Evolutionary conservation across 1,139 yeast species (phyloP), one percentile per base, ranked within the genome.

Genomic region (Sugiyamaella grinbergsii): DNA sequence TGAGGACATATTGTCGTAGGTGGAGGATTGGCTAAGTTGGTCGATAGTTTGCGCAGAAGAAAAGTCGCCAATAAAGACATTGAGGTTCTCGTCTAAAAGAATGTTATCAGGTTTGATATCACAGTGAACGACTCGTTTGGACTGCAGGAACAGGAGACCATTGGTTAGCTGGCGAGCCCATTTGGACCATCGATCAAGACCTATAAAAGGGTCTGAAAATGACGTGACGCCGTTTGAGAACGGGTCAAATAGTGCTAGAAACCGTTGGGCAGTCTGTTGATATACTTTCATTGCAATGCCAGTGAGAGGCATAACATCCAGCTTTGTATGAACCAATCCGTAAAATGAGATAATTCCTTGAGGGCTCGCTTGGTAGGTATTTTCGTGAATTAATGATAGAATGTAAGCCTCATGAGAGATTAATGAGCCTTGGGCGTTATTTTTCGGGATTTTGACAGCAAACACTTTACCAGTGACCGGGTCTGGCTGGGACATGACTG

Each of bases 21-120:
- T 43, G 5, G 44, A 13, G 34, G 24, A 22, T 5, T 36, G 1
- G 2, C 19, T 15, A 16, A 39, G 26, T 28, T 41, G 49, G 6
- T 37, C 42, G 6, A 28, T 8, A 2, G 54, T 37, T 29, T 44
- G 54, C 5, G 63, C 60, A 2, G 63, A 58, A 11, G 63, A 57
- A 33, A 60, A 61, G 43, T 60, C 63, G 10, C 56, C 62, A n/a
- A 58, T 45, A 28, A 42, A 40, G 5, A 56, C 56, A 31, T 51
- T 47, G 34, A 51, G 39, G 29, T 70, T 61, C 1, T 71, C 66
- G 62, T 83, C 88, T 31, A 93, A 71, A 44, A 91, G 72, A 33
- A 93, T 85, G 66, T 93, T 93, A 62, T 91, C 98, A 0, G 98
- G 97, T 65, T 93, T 91, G 65, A 4, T 89, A 66, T 87, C 95